A percentile compares a stretch with the other conserved stretches of the same genome.
Evolutionary conservation across 2,329 filamentous ascomycete species (phyloP).

Genomic region (Fusarium goolgardi): DNA sequence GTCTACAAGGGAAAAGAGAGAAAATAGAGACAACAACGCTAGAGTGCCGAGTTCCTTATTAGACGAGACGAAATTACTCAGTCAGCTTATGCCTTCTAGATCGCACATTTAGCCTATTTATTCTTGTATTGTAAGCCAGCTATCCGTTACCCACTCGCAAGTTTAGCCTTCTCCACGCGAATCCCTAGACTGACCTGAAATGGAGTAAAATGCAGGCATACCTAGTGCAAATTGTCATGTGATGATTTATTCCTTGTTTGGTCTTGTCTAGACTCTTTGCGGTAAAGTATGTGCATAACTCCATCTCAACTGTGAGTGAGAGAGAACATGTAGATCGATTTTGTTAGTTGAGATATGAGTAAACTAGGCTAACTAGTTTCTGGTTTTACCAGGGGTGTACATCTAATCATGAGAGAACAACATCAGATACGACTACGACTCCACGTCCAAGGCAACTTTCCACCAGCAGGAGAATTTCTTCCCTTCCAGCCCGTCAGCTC

Average conservation of each 20-base stretch:
- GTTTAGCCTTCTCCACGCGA: neutral
- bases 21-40: constrained; percentile 3
- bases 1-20: neutral
- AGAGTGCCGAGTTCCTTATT: neutral
- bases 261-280: neutral
- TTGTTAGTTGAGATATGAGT: constrained; percentile 19
- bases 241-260: constrained; percentile 11
- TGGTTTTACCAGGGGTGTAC: neutral
- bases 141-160: neutral
- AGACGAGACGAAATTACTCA: neutral
- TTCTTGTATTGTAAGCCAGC: neutral
- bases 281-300: constrained; percentile 8
- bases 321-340: constrained; percentile 1
- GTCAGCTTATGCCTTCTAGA: neutral
- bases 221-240: constrained; percentile 28
- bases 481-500: constrained; percentile 41
- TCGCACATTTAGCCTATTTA: neutral
- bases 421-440: constrained; percentile 35
- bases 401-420: neutral
- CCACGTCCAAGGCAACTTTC: constrained; percentile 43
- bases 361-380: neutral
- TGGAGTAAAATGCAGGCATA: neutral
- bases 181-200: neutral
- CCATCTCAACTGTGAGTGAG: neutral
- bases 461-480: constrained; percentile 36